Conservation (phyloP, 805 yeast genomes). For the Candida tallmaniae region DNA sequence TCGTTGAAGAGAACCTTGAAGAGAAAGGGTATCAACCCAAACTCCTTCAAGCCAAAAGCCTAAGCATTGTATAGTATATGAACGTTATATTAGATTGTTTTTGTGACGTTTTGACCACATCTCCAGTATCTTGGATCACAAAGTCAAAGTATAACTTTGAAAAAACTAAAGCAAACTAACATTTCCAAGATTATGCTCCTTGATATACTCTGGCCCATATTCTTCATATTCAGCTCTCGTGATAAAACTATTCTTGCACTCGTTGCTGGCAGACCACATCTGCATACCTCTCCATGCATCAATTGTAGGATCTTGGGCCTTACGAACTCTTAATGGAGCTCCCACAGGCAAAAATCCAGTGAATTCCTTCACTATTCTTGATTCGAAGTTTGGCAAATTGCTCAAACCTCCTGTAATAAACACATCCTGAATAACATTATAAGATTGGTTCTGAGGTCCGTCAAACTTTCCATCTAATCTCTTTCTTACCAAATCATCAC, state of each 20-base stretch:
- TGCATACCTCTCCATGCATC: conserved; percentile 98
- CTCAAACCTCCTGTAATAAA: conserved; percentile 87
- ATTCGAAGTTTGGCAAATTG: conserved; percentile 56
- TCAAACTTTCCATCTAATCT: conserved; percentile 55
- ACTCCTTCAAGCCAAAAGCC: conserved; percentile 18
- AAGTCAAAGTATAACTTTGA: not conserved
- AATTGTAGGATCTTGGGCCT: conserved; percentile 61
- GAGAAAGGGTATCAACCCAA: conserved; percentile 72
- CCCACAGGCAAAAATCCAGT: conserved; percentile 66
- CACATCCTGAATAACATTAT: conserved; percentile 55
- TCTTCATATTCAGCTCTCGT: conserved; percentile 78
- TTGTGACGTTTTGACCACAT: not conserved
- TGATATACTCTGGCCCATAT: conserved; percentile 83
- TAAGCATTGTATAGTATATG: not conserved
- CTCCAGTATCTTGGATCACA: too few species aligned
- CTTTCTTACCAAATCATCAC: conserved; percentile 59
- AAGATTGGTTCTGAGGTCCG: conserved; percentile 45
- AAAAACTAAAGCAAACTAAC: conserved; percentile 24
- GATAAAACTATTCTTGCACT: conserved; percentile 45
- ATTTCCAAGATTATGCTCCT: conserved; percentile 81
- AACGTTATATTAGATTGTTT: too few species aligned
- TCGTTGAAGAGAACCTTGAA: conserved; percentile 60
- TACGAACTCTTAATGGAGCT: conserved; percentile 53
- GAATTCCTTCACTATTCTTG: conserved; percentile 67
- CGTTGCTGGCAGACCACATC: conserved; percentile 57